A percentile compares a stretch with the other conserved stretches of the same genome.
Evolutionary conservation across 345 rosid species (phyloP).

Genomic region (Gossypioides kirkii): DNA sequence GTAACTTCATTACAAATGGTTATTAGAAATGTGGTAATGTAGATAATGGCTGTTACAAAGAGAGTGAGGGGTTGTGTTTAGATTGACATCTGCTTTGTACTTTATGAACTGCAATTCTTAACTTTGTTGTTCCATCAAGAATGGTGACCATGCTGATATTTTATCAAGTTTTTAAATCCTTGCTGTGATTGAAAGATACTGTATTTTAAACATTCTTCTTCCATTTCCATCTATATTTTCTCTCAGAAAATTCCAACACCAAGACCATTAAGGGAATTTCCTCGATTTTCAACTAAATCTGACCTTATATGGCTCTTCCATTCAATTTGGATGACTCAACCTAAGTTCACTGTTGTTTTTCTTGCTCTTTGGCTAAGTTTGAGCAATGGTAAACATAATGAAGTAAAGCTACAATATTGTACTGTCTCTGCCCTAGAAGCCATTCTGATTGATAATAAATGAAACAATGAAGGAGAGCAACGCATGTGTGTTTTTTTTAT

Average conservation of each 20-base stretch:
- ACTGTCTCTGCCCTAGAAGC: background rate
- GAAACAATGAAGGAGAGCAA: background rate
- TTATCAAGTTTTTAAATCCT: background rate
- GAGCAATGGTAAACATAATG: background rate
- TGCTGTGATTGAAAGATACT: background rate
- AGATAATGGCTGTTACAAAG: background rate
- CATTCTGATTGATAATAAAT: background rate
- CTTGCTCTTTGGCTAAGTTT: background rate
- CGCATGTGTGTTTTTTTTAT: background rate
- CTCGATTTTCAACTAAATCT: background rate
- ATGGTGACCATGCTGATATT: background rate
- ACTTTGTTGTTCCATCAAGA: background rate
- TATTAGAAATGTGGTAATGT: background rate
- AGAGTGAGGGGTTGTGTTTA: background rate
- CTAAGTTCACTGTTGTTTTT: background rate
- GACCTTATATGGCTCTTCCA: background rate
- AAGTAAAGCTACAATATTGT: background rate
- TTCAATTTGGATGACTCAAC: background rate
- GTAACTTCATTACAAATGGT: background rate
- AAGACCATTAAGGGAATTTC: background rate
- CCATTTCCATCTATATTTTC: background rate
- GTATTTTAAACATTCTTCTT: background rate
- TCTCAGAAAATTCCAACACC: background rate
- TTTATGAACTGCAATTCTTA: background rate
- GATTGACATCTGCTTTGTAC: background rate